Evolutionary conservation across 2,329 filamentous ascomycete species (phyloP).

Genomic region (Furcasterigmium furcatum): DNA sequence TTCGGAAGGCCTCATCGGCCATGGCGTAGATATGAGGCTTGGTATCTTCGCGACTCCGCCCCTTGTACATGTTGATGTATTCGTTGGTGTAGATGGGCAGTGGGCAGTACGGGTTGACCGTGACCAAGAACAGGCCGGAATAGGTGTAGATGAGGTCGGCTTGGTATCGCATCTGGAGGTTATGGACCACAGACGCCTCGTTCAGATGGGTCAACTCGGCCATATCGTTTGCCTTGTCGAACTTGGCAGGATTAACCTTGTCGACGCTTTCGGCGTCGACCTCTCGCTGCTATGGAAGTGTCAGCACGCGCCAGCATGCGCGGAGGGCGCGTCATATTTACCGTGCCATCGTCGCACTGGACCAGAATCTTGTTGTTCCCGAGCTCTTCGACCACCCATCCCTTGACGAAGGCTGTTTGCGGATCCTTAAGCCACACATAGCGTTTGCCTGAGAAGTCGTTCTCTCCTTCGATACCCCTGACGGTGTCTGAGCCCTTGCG

Average conservation of each 20-base stretch:
- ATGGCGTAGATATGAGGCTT: conserved; percentile 98
- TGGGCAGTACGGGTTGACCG: conserved; percentile 93
- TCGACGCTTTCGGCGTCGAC: conserved; percentile 85
- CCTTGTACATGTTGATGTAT: conserved; percentile 98
- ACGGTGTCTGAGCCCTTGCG: conserved; percentile 53
- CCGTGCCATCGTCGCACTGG: conserved; percentile 89
- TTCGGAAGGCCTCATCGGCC: conserved; percentile 94
- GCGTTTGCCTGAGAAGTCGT: conserved; percentile 97
- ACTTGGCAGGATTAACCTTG: conserved; percentile 99
- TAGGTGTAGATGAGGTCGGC: conserved; percentile 98
- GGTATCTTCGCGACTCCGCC: conserved; percentile 85
- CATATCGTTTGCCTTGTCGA: conserved; percentile 99
- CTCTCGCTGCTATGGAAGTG: conserved; percentile 68
- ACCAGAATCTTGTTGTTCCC: conserved; percentile 69
- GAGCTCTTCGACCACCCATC: conserved; percentile 84
- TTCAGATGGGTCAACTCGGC: conserved; percentile 97
- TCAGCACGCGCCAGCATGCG: conserved; percentile 9
- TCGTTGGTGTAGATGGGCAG: conserved; percentile 95
- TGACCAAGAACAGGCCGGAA: conserved; percentile 93
- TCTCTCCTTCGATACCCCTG: conserved; percentile 87
- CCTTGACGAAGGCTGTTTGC: conserved; percentile 83
- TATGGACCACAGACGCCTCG: conserved; percentile 96
- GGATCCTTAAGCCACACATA: conserved; percentile 97
- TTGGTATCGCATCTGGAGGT: conserved; percentile 91
- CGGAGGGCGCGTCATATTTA: conserved; percentile 30